A percentile compares a stretch with the other conserved stretches of the same genome.
These are phyloP conservation scores for Myriosclerotinia scirpicola DNA, from an alignment of 2,329 filamentous ascomycete genomes.

Conservation along the genomic window DNA sequence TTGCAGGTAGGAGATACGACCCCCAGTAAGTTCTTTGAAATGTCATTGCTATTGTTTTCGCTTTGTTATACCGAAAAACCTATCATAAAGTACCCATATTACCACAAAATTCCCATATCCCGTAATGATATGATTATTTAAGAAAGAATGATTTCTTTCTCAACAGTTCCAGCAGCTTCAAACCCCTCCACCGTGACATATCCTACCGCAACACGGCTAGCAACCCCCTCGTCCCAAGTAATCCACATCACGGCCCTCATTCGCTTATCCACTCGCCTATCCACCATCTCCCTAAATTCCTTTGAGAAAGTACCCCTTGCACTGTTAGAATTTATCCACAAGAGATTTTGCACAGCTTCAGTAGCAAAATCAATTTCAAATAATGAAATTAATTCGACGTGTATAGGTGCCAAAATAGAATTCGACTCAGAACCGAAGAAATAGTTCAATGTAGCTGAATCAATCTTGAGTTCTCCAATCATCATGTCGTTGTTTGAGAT, in stretches of 20 bases:
- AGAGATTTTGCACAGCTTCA: neutral
- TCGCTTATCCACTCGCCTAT: no score
- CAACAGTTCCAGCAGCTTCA: no score
- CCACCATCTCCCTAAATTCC: neutral
- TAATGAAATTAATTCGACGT: neutral
- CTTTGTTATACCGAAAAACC: no score
- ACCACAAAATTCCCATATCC: no score
- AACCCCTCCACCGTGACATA: neutral
- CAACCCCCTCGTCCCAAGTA: neutral
- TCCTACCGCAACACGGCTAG: neutral
- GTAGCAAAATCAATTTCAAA: neutral
- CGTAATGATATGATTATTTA: neutral
- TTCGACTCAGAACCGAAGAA: neutral
- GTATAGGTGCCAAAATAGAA: accelerated
- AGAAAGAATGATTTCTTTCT: neutral
- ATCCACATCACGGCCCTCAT: slow-evolving; percentile 12
- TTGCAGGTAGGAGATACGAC: no score
- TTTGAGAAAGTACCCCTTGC: neutral
- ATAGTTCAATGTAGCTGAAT: neutral
- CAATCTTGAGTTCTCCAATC: neutral
- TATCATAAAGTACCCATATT: no score
- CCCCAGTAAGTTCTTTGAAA: no score
- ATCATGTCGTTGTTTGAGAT: neutral
- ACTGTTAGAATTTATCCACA: slow-evolving; percentile 6
- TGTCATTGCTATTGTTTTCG: no score